These are phyloP conservation scores for Podaxis sp. DNA, from an alignment of 768 basidiomycete species.

Conservation along the genomic window DNA sequence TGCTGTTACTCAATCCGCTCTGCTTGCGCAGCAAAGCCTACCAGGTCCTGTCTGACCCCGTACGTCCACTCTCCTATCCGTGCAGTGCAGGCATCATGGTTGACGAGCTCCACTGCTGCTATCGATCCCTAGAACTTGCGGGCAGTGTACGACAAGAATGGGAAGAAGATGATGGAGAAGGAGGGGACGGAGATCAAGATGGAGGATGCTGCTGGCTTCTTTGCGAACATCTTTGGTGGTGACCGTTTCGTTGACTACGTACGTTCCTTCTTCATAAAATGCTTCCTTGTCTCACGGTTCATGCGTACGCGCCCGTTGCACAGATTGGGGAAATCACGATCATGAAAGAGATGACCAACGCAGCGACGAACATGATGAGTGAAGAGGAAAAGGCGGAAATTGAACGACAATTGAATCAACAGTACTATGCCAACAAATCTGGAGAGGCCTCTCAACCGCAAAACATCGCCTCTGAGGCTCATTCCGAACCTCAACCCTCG, in stretches of 20 bases:
- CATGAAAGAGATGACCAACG: conserved; percentile 89
- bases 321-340: conserved; percentile 97
- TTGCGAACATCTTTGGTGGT: conserved; percentile 94
- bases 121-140: conserved; percentile 62
- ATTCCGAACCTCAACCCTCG: conserved; percentile 16
- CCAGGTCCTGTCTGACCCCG: conserved; percentile 84
- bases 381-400: conserved; percentile 92
- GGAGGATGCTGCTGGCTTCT: conserved; percentile 94
- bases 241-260: conserved; percentile 90
- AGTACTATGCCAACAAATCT: conserved; percentile 11
- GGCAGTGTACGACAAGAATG: conserved; percentile 93
- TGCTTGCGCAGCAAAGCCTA: conserved; percentile 77
- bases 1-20: conserved; percentile 3
- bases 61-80: conserved; percentile 33
- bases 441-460: conserved; percentile 7
- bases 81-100: neutral
- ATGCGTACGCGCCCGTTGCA: neutral
- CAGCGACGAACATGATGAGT: conserved; percentile 83
- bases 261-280: conserved; percentile 30
- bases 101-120: neutral
- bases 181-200: conserved; percentile 68
- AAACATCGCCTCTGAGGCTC: conserved; percentile 6
- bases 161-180: conserved; percentile 84
- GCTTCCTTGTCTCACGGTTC: neutral
- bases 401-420: conserved; percentile 61